A percentile compares a stretch with the other conserved stretches of the same genome.
Evolutionary conservation across 495 filamentous ascomycete genomes (phyloP).

Genomic region (Aspergillus hancockii): DNA sequence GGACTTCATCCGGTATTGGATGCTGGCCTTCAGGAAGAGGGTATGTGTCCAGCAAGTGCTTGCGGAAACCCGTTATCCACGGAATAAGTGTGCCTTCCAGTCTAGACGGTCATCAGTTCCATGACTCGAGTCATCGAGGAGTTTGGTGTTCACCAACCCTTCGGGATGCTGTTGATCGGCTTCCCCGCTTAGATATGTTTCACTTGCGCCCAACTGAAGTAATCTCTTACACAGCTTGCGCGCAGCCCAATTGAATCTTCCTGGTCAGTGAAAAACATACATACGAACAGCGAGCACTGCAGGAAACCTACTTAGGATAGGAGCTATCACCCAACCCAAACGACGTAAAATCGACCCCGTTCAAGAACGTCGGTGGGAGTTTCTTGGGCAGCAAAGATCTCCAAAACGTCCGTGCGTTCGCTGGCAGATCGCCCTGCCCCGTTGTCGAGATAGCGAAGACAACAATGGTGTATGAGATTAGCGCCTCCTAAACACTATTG

Average conservation of each 20-base stretch:
- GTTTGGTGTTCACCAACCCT: conserved; percentile 59
- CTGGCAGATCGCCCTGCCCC: conserved; percentile 89
- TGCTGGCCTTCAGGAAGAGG: conserved; percentile 65
- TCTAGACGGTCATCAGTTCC: conserved; percentile 38
- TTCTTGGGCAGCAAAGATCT: conserved; percentile 75
- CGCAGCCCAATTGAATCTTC: conserved; percentile 88
- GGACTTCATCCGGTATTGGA: conserved; percentile 73
- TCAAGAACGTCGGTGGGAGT: conserved; percentile 69
- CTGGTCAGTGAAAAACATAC: conserved; percentile 15
- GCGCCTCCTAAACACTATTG: conserved; percentile 27
- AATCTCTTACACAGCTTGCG: conserved; percentile 86
- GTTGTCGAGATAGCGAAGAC: conserved; percentile 88
- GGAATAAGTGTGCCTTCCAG: conserved; percentile 80
- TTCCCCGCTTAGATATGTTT: conserved; percentile 77
- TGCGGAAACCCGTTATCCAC: conserved; percentile 70
- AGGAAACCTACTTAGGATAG: conserved; percentile 71
- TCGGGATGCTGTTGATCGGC: conserved; percentile 91
- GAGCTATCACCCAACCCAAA: conserved; percentile 95
- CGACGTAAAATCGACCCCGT: conserved; percentile 67
- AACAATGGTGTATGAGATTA: conserved; percentile 59
- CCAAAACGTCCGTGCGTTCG: conserved; percentile 81
- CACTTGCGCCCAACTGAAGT: conserved; percentile 78
- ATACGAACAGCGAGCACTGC: neutral
- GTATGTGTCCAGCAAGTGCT: conserved; percentile 61
- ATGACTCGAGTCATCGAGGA: neutral